Base-by-base conservation (phyloP, 495 filamentous ascomycete species). In the Monascus purpureus region DNA sequence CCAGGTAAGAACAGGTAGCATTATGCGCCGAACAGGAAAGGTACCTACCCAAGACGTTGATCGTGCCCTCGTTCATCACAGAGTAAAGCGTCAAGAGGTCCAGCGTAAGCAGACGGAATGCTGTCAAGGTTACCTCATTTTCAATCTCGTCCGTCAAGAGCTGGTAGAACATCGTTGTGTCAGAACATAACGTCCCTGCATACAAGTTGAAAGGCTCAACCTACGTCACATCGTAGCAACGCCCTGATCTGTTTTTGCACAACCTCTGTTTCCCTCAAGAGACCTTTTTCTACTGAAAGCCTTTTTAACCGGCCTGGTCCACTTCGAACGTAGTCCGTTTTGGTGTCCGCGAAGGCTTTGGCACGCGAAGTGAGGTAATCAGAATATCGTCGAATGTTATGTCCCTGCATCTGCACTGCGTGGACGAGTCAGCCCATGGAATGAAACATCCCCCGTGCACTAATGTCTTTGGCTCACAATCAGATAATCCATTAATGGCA, bases 11-110 rank as follows among this genome's bases (percentile, higher is more conserved):
- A 18, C 11, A 4, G 12, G 16, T n/a, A 13, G 26, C 20, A 16
- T 1, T 8, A 6, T 19, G n/a, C n/a, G n/a, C n/a, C n/a, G 7
- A 17, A 4, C 6, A 8, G n/a, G 4, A 13, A 13, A 17, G 28
- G 2, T 6, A 36, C 70, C 42, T 68, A 90, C 90, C 84, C 32
- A 99, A 68, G 37, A 99, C 82, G 55, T 93, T 99, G 59, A 99
- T 96, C 42, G 92, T 88, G 14, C 80, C 90, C 58, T 96, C 87
- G 42, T 99, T 99, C 65, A 95, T 77, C 22, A 93, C 82, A 40
- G 90, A 82, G 55, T 93, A 99, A 25, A 99, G 64, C 4, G 77
- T 80, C 33, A 99, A 57, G 16, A 99, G 68, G 52, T 99, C 90
- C 44, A 90, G 65, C 7, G 92, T 90, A 25, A 99, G 58, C 46